A percentile compares a stretch with the other conserved stretches of the same genome.
Evolutionary conservation across 257 asterid genomes (phyloP).

Genomic region (Penstemon barbatus): DNA sequence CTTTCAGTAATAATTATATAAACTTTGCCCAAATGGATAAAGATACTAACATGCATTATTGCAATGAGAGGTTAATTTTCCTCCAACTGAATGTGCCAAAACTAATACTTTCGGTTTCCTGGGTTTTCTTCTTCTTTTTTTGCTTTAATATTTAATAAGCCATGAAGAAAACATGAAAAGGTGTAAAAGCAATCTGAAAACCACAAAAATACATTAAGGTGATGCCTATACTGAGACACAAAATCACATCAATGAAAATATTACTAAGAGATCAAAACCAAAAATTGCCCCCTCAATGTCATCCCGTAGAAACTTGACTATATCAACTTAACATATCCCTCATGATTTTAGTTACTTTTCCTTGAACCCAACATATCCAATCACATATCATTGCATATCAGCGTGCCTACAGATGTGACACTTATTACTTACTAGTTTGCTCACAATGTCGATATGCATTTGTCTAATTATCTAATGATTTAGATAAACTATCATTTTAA

Average conservation of each 20-base stretch:
- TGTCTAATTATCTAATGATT: background rate
- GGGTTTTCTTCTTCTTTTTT: background rate
- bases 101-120: background rate
- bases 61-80: background rate
- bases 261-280: background rate
- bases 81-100: slow-evolving; percentile 13
- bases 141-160: slow-evolving; percentile 9
- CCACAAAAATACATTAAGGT: slow-evolving; percentile 1
- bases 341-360: background rate
- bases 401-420: background rate
- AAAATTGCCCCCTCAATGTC: background rate
- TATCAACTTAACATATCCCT: slow-evolving; percentile 9
- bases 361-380: background rate
- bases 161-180: background rate
- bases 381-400: slow-evolving; percentile 1
- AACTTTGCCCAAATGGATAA: slow-evolving; percentile 16
- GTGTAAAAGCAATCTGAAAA: slow-evolving; percentile 13
- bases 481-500: no score
- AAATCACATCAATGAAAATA: slow-evolving; percentile 14
- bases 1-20: slow-evolving; percentile 14
- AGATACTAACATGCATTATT: slow-evolving; percentile 13
- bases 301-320: background rate
- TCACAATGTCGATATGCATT: background rate
- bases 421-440: slow-evolving; percentile 1
- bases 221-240: background rate